A percentile compares a stretch with the other conserved stretches of the same genome.
Evolutionary conservation across 2,329 filamentous ascomycete genomes (phyloP).

Genomic region (Apiospora rasikravindrae): DNA sequence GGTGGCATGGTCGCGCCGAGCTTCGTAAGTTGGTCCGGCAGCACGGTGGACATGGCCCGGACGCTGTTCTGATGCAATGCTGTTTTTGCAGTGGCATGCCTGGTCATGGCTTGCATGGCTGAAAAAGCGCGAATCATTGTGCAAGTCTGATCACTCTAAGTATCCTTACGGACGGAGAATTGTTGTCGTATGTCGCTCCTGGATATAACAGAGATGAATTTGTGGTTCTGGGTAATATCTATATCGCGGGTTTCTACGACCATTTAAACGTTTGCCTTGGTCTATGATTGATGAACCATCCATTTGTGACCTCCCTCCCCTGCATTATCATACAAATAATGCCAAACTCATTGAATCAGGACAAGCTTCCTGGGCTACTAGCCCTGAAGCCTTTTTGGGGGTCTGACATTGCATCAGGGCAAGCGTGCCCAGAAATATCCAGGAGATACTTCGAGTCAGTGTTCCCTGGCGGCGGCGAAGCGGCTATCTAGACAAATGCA

Average conservation of each 20-base stretch:
- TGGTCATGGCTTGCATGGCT: background rate
- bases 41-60: background rate
- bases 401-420: background rate
- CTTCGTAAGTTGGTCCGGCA: background rate
- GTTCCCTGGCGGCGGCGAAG: too few relatives aligned
- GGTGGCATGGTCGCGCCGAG: conserved; percentile 34
- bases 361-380: background rate
- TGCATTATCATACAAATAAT: too few relatives aligned
- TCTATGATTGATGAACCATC: background rate
- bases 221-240: background rate
- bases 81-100: background rate
- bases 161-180: background rate
- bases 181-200: background rate
- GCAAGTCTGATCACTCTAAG: background rate
- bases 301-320: too few relatives aligned
- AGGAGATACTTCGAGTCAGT: background rate
- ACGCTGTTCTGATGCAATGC: background rate
- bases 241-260: too few relatives aligned
- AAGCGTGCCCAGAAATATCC: background rate
- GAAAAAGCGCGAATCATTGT: background rate
- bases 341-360: background rate
- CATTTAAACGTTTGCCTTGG: background rate
- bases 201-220: background rate
- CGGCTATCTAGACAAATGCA: background rate
- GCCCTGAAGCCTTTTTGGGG: background rate